Base-by-base conservation (phyloP, 495 filamentous ascomycete genomes). In the Lophiotrema nucula region DNA sequence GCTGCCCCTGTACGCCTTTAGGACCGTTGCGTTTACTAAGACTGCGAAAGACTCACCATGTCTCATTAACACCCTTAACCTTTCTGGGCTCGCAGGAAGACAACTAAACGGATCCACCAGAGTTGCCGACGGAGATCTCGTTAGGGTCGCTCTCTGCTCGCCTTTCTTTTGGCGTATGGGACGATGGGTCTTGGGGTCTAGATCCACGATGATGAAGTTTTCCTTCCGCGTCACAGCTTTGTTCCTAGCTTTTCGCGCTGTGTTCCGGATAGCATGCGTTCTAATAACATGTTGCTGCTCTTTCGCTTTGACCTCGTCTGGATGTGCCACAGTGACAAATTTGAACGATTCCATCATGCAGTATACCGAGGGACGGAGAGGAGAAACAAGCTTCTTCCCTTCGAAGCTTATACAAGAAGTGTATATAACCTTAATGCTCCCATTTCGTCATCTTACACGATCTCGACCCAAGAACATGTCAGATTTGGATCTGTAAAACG, bases 221-320 rank as follows among this genome's bases (percentile, higher is more conserved):
- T 28, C 22, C 16, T 19, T 23, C 2, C 22, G n/a, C 19, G 21
- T 11, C 13, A 41, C 11, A 12, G 49, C 37, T 1, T 41, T 24
- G 15, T 41, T 24, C 28, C 49, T 23, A 5, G 8, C 35, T 19
- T 53, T 53, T 27, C n/a, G 25, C 15, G 35, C 22, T 21, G 49
- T 24, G 5, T 3, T 53, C 2, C 49, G 49, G 4, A 53, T 53
- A 4, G 49, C 49, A 19, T 53, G 37, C 16, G 5, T 16, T 27
- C 49, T 18, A 22, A 53, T 42, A 4, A 19, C 22, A n/a, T 22
- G 41, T 28, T 53, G 49, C 3, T 41, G 18, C 5, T 21, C 2
- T 16, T 53, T 53, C 3, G 25, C 49, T 28, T 53, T 53, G 33
- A 53, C 43, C 37, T 53, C n/a, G 33, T n/a, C 22, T 28, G 49